Base-by-base conservation (phyloP, 441 rosid species). In the Adansonia grandidieri region DNA sequence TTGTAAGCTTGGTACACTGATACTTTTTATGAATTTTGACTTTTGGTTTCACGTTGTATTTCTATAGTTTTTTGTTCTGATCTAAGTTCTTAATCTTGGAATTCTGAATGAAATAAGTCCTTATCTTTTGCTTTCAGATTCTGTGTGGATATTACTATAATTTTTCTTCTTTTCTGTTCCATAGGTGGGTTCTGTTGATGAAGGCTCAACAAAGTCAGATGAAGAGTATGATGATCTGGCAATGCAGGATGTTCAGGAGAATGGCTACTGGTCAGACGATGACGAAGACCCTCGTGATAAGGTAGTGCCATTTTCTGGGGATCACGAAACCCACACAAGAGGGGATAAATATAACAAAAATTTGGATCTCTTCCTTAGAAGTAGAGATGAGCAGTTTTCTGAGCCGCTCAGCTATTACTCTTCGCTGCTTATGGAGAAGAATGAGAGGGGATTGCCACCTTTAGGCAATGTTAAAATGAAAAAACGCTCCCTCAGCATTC, bases 151-250 rank as follows among this genome's bases (percentile, higher is more conserved):
- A 5, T 54, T 73, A 72, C 11, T 61, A 6, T 11, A 24, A 71
- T 11, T 11, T 56, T 44, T 32, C 14, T 69, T 53, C 63, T 5
- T 77, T 71, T 24, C 62, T 79, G 40, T 48, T 76, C 24, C 71
- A 73, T 88, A 96, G 98, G 84, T 91, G 19, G 99, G 99, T 1
- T 96, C 98, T 1, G 96, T 96, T 51, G 99, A 96, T 17, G 98
- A 94, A 87, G 97, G 89, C 81, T 94, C 93, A 1, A 89, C 98
- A 17, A 91, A 92, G 79, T 91, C 97, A 6, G 99, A 96, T 40
- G 98, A 96, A 86, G 98, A 96, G 84, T 96, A 94, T 13, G 97
- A 91, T 70, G 99, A 96, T 85, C 89, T 96, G 68, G 98, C 96
- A 51, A 90, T 96, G 98, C 88, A 82, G 82, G 98, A 96, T 78